A percentile compares a stretch with the other conserved stretches of the same genome.
These are phyloP conservation scores for Naematelia encephala DNA, from an alignment of 768 basidiomycete genomes.

Conservation along the genomic window DNA sequence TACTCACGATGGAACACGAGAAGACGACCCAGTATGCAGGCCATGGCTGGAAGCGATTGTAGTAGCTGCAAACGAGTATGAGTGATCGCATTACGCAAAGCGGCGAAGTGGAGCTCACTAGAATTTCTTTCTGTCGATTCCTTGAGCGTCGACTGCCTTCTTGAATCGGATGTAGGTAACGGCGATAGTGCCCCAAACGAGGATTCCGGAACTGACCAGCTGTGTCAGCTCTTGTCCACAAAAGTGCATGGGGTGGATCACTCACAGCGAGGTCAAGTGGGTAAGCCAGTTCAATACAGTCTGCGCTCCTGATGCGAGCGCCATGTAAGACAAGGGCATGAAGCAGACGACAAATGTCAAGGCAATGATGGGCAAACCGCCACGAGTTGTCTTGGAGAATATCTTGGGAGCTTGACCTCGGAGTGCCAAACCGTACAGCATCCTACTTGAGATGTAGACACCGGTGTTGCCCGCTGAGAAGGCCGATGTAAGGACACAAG, in stretches of 20 bases:
- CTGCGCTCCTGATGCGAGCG: background rate
- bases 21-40: constrained; percentile 13
- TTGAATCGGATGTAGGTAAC: constrained; percentile 80
- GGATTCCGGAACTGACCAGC: constrained; percentile 50
- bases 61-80: no score
- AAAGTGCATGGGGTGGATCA: background rate
- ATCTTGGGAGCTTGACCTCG: background rate
- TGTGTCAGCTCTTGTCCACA: background rate
- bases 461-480: background rate
- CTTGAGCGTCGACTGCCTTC: constrained; percentile 74
- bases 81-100: no score
- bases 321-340: background rate
- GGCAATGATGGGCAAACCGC: background rate
- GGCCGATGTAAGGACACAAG: background rate
- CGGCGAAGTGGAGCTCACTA: no score
- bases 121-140: no score
- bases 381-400: background rate
- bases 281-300: background rate
- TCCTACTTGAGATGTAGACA: background rate
- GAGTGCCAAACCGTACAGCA: background rate
- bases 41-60: constrained; percentile 19
- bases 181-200: constrained; percentile 76
- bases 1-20: constrained; percentile 9
- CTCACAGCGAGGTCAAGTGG: background rate
- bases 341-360: background rate